Percentiles rank a stretch among this genome's conserved stretches.
phyloP scores from a whole-genome alignment of 768 basidiomycete species.

The Lentinula guzmanii region DNA sequence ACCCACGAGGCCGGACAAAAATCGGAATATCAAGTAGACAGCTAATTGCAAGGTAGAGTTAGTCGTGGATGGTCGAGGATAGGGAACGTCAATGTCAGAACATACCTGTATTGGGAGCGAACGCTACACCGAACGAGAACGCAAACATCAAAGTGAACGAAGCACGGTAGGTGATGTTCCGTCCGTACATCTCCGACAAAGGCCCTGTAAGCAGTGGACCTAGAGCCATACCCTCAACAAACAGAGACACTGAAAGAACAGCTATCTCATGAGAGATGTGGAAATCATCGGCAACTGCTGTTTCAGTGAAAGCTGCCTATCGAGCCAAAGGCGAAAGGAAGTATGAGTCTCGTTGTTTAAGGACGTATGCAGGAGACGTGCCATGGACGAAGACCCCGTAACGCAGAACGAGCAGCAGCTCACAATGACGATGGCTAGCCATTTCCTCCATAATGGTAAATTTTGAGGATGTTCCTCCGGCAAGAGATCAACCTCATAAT shows the following conservation, averaged over 20 bases:
- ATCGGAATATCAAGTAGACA: constrained; percentile 54
- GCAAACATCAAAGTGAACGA: constrained; percentile 58
- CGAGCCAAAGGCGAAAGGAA: not conserved
- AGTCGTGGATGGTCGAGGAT: not conserved
- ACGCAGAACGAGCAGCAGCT: constrained; percentile 42
- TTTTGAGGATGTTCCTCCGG: constrained; percentile 15
- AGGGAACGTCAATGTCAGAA: not conserved
- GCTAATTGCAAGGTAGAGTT: constrained; percentile 21
- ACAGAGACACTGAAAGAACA: constrained; percentile 50
- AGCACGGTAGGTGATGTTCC: constrained; percentile 54
- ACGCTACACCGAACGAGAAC: constrained; percentile 67
- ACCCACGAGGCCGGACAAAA: constrained; percentile 50
- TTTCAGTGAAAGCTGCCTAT: constrained; percentile 60
- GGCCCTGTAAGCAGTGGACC: constrained; percentile 53
- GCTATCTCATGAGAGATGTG: constrained; percentile 39
- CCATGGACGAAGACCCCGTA: constrained; percentile 54
- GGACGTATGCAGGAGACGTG: constrained; percentile 22
- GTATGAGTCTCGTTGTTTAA: not conserved
- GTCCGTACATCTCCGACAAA: constrained; percentile 56
- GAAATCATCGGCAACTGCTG: constrained; percentile 44
- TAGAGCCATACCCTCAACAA: constrained; percentile 50
- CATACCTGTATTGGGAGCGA: constrained; percentile 60
- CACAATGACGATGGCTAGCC: constrained; percentile 42
- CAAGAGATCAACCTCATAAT: not conserved
- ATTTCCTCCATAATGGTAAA: constrained; percentile 53